Evolutionary conservation across 164 flowering plant genomes (phyloP).

Genomic region (Santalum album): DNA sequence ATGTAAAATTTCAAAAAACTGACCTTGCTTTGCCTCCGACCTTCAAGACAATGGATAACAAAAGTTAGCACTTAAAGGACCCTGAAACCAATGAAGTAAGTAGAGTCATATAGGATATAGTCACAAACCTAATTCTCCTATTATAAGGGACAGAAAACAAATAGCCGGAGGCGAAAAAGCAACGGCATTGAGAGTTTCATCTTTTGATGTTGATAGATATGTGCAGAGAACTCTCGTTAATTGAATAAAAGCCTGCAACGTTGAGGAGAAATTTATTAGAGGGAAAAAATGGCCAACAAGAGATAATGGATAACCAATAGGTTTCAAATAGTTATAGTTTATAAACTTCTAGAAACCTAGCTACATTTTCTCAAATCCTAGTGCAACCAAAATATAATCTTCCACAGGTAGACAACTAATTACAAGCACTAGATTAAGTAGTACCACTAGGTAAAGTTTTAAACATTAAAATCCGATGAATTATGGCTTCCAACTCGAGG

Average conservation of each 20-base stretch:
- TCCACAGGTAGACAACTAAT: no score
- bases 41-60: constrained; percentile 21
- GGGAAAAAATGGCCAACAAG: no score
- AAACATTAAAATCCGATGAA: no score
- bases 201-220: constrained; percentile 16
- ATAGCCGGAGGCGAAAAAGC: constrained; percentile 21
- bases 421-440: no score
- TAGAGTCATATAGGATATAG: background rate
- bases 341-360: no score
- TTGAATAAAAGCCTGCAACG: constrained; percentile 38
- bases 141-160: constrained; percentile 34
- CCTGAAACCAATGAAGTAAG: background rate
- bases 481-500: no score
- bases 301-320: no score
- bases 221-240: constrained; percentile 21
- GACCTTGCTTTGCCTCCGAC: constrained; percentile 50
- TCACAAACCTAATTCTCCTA: constrained; percentile 57
- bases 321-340: no score
- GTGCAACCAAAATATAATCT: no score
- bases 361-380: no score
- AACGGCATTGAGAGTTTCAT: constrained; percentile 17
- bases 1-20: constrained; percentile 41
- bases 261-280: background rate
- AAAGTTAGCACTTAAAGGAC: background rate
- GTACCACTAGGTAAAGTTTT: no score